phyloP scores from a whole-genome alignment of 495 filamentous ascomycete species.

The Trichoderma asperelloides region DNA sequence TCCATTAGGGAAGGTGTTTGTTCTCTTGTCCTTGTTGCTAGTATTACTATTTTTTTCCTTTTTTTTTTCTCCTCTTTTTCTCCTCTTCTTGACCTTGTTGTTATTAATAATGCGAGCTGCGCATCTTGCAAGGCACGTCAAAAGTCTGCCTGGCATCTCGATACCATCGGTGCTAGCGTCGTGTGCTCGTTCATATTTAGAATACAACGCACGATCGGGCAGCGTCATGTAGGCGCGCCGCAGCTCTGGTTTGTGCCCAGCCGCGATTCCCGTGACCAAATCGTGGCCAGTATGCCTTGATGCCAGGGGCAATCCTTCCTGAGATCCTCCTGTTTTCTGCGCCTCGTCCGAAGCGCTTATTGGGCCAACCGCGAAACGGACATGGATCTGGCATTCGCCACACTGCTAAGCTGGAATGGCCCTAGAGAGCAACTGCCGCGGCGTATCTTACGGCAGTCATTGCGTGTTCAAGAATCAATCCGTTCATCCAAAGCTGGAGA shows the following conservation, averaged over 20 bases:
- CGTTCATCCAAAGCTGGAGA: background rate
- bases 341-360: slow-evolving; percentile 1
- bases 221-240: slow-evolving; percentile 1
- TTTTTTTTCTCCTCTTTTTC: background rate
- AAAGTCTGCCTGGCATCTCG: background rate
- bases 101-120: background rate
- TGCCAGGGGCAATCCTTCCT: slow-evolving; percentile 4
- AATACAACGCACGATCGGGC: background rate
- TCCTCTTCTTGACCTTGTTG: too few species aligned
- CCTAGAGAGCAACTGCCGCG: background rate
- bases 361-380: background rate
- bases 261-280: slow-evolving; percentile 2
- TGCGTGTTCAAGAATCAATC: too few species aligned
- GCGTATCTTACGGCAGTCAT: background rate
- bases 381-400: background rate
- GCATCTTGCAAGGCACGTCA: background rate
- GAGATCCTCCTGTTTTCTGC: background rate
- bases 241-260: background rate
- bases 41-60: too few species aligned
- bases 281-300: slow-evolving; percentile 1
- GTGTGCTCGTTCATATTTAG: background rate
- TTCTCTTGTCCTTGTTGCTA: too few species aligned
- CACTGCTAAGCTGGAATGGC: background rate
- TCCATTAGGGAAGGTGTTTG: too few species aligned
- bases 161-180: background rate